Evolutionary conservation across 352 stramenopile genomes (phyloP).

Genomic region (Elongisporangium senticosum): DNA sequence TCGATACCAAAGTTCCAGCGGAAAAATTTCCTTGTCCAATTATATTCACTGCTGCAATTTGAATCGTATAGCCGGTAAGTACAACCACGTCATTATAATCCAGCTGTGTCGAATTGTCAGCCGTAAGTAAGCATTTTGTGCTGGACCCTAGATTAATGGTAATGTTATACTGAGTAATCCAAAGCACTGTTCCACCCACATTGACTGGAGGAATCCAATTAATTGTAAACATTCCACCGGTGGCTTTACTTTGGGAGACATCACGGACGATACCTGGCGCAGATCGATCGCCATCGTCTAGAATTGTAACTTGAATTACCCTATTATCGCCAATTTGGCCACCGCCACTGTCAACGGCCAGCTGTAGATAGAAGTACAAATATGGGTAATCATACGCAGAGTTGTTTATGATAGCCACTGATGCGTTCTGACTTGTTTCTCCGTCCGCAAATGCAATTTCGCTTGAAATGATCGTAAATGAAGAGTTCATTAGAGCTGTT

Average conservation of each 20-base stretch:
- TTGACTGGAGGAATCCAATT: slow-evolving; percentile 41
- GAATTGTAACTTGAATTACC: slow-evolving; percentile 25
- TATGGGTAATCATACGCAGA: slow-evolving; percentile 39
- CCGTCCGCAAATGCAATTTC: slow-evolving; percentile 36
- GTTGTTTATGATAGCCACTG: slow-evolving; percentile 40
- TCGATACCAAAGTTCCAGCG: slow-evolving; percentile 10
- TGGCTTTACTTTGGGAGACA: slow-evolving; percentile 16
- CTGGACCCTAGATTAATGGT: slow-evolving; percentile 9
- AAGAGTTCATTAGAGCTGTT: no score
- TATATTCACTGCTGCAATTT: slow-evolving; percentile 32
- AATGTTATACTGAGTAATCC: slow-evolving; percentile 35
- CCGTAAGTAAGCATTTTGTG: slow-evolving; percentile 13
- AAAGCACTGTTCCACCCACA: slow-evolving; percentile 25
- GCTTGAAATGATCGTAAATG: background rate
- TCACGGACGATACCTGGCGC: slow-evolving; percentile 22
- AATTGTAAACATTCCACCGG: slow-evolving; percentile 39
- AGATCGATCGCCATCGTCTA: slow-evolving; percentile 47
- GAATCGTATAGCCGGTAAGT: slow-evolving; percentile 26
- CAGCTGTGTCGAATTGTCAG: slow-evolving; percentile 29
- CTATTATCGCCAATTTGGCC: slow-evolving; percentile 20
- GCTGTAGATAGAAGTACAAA: slow-evolving; percentile 31
- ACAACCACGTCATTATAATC: slow-evolving; percentile 18
- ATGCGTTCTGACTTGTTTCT: slow-evolving; percentile 11
- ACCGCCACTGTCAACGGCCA: slow-evolving; percentile 22
- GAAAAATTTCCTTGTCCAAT: slow-evolving; percentile 22